A percentile compares a stretch with the other conserved stretches of the same genome.
Conservation (phyloP, 75 land plant species). For the Larix kaempferi region DNA sequence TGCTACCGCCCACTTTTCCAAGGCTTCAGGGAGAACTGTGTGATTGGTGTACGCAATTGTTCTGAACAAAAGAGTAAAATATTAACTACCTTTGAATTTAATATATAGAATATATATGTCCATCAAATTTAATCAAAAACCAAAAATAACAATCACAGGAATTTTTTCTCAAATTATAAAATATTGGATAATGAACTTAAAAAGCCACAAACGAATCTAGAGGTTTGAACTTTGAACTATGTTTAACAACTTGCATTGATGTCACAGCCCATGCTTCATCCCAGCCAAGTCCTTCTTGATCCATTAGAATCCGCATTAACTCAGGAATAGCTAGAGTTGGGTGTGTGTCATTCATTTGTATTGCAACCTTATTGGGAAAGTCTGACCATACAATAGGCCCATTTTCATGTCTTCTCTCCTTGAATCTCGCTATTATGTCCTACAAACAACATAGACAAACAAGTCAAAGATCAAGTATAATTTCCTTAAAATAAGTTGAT, state of each 20-base stretch:
- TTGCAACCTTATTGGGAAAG: constrained; percentile 89
- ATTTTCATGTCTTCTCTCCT: constrained; percentile 58
- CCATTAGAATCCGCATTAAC: constrained; percentile 87
- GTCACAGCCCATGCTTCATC: constrained; percentile 95
- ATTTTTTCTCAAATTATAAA: background rate
- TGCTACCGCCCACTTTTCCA: constrained; percentile 92
- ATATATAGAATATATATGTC: background rate
- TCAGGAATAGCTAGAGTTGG: constrained; percentile 96
- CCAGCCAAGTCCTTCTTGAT: constrained; percentile 91
- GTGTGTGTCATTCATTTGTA: constrained; percentile 98
- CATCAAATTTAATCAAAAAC: background rate
- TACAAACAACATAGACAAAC: constrained; percentile 15
- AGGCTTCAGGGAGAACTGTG: constrained; percentile 97
- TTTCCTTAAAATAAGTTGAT: background rate
- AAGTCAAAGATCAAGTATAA: background rate
- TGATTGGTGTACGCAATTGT: constrained; percentile 96
- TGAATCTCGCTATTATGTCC: constrained; percentile 90
- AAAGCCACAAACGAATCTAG: background rate
- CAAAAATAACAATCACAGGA: background rate
- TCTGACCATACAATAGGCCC: constrained; percentile 48
- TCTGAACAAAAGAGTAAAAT: constrained; percentile 28
- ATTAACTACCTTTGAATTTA: background rate
- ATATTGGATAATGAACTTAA: background rate
- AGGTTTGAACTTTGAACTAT: background rate
- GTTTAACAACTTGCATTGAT: constrained; percentile 34